Evolutionary conservation across 1,284 basidiomycete genomes (phyloP).

Genomic region (Hortiboletus rubellus): DNA sequence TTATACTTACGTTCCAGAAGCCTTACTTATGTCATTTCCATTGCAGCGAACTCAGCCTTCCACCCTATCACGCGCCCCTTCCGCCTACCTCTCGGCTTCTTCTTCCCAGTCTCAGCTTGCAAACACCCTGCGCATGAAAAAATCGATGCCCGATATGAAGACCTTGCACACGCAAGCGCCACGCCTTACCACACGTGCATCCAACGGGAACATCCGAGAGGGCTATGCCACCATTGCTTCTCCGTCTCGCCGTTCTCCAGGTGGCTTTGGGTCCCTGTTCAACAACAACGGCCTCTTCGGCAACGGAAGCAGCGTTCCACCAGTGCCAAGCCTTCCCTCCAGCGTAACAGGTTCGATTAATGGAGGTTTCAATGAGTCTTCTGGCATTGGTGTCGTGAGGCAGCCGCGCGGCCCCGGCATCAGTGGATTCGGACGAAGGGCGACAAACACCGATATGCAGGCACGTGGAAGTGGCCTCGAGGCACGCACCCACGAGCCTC

Average conservation of each 20-base stretch:
- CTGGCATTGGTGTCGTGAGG: conserved; percentile 62
- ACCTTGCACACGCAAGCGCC: conserved; percentile 79
- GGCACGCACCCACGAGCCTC: conserved; percentile 76
- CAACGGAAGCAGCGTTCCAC: conserved; percentile 53
- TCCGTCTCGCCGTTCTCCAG: conserved; percentile 71
- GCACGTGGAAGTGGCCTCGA: conserved; percentile 65
- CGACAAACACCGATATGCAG: conserved; percentile 54
- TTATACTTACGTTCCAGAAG: conserved; percentile 17
- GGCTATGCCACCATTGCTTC: conserved; percentile 88
- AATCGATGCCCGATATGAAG: conserved; percentile 95
- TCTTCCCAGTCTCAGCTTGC: conserved; percentile 47
- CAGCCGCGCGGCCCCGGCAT: conserved; percentile 78
- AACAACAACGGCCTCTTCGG: conserved; percentile 35
- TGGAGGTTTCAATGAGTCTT: conserved; percentile 40
- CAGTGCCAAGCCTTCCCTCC: conserved; percentile 73
- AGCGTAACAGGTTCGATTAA: conserved; percentile 50
- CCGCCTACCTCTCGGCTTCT: conserved; percentile 63
- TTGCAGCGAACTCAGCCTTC: conserved; percentile 45
- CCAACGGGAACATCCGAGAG: conserved; percentile 89
- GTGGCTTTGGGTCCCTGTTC: conserved; percentile 69
- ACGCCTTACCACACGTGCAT: conserved; percentile 78
- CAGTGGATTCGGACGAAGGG: conserved; percentile 68
- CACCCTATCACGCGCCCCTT: conserved; percentile 74
- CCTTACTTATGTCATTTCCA: conserved; percentile 18
- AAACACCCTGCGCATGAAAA: conserved; percentile 79